Conservation (phyloP, 768 basidiomycete species). For the Russula compacta region DNA sequence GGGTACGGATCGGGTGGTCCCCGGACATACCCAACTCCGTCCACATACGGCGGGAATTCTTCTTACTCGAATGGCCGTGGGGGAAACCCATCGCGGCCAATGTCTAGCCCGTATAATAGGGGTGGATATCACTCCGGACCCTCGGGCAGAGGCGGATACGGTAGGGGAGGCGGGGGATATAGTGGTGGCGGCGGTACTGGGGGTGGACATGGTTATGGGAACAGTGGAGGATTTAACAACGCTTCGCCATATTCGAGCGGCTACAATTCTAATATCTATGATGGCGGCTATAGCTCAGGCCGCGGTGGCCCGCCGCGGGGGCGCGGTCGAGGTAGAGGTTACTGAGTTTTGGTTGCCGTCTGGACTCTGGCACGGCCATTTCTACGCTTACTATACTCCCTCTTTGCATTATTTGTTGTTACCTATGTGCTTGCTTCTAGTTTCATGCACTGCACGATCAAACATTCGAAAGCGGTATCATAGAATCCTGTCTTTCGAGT, state of each 20-base stretch:
- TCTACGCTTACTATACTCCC: not conserved
- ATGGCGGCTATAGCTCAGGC: constrained; percentile 22
- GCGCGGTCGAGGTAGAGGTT: constrained; percentile 19
- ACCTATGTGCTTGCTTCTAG: not conserved
- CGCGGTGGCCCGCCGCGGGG: constrained; percentile 15
- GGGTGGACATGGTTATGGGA: constrained; percentile 31
- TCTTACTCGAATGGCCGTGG: constrained; percentile 14
- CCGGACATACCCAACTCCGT: constrained; percentile 3
- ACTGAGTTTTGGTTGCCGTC: not conserved
- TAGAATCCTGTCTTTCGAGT: not conserved
- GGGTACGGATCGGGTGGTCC: constrained; percentile 25
- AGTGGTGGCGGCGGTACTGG: constrained; percentile 27
- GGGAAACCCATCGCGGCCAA: constrained; percentile 7
- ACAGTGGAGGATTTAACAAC: constrained; percentile 28
- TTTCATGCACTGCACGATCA: not conserved
- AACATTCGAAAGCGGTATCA: not conserved
- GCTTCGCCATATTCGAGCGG: not conserved
- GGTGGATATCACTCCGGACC: constrained; percentile 21
- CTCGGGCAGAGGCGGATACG: constrained; percentile 29
- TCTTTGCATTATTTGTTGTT: not conserved
- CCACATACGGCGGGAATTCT: constrained; percentile 2
- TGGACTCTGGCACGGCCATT: not conserved
- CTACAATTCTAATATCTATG: constrained; percentile 14
- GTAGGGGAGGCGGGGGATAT: constrained; percentile 24
- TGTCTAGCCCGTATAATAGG: constrained; percentile 3